Base-by-base conservation (phyloP, 1,284 basidiomycete species). In the Amylostereum chailletii region DNA sequence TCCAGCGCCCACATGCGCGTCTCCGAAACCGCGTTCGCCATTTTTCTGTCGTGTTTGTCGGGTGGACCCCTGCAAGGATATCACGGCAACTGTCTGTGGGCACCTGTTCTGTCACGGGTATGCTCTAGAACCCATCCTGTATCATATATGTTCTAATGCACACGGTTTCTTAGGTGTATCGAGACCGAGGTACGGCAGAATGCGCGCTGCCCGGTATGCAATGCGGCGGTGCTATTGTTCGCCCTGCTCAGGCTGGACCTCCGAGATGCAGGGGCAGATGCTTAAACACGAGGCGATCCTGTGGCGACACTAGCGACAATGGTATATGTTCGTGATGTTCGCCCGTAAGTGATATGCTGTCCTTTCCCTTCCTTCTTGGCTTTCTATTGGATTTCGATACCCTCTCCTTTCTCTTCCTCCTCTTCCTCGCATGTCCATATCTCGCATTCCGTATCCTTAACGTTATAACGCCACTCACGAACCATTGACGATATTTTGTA, bases 221-320 rank as follows among this genome's bases (percentile, higher is more conserved):
- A 34, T 27, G 31, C 43, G n/a, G 46, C 50, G 27, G 46, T 43
- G 34, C 39, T 47, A 9, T 33, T 51, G 46, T 50, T 50, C 29
- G 49, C 49, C 7, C 30, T 50, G 49, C 45, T 50, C 9, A 39
- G 36, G 45, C 49, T 50, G 6, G 48, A 50, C 39, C 39, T 40
- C 39, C n/a, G 39, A 6, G 39, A 37, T 37, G 36, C 36, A 37
- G 8, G 3, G 39, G 19, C 19, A 19, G 19, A 19, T 19, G 19
- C 19, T 19, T 19, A 19, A 26, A 46, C 8, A 1, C 5, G 30
- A 19, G 19, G 19, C 19, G 19, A 19, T 19, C 19, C 19, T 19
- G 19, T 19, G 19, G 19, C 19, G 19, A 19, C 19, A 19, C 19
- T 19, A 19, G 19, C 19, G 19, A 19, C 19, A 19, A 1, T 19